A percentile compares a stretch with the other conserved stretches of the same genome.
These are phyloP conservation scores for Grifola frondosa DNA, from an alignment of 1,284 basidiomycete species.

Conservation along the genomic window DNA sequence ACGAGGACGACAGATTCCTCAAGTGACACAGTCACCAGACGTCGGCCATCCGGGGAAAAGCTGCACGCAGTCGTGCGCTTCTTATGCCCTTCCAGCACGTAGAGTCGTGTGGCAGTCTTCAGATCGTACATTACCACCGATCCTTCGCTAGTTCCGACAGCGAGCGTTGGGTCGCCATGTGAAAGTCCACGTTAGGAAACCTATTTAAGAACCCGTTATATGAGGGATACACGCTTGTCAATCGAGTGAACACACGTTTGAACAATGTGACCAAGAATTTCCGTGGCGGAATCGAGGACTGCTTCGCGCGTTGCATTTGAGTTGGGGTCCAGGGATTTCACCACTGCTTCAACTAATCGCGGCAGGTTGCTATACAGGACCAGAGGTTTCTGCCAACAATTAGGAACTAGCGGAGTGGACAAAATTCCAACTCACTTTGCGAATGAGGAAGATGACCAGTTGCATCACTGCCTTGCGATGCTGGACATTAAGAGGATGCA, in stretches of 20 bases:
- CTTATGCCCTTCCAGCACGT: conserved; percentile 91
- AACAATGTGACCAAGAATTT: conserved; percentile 89
- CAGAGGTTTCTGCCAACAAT: conserved; percentile 64
- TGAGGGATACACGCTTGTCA: background rate
- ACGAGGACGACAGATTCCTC: conserved; percentile 81
- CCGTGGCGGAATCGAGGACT: conserved; percentile 87
- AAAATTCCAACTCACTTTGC: conserved; percentile 59
- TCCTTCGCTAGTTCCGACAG: conserved; percentile 93
- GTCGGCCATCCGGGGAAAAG: conserved; percentile 90
- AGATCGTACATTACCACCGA: conserved; percentile 96
- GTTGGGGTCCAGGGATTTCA: conserved; percentile 95
- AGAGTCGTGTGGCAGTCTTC: conserved; percentile 92
- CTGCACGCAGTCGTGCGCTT: conserved; percentile 77
- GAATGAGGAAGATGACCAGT: conserved; percentile 90
- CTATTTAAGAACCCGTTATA: conserved; percentile 39
- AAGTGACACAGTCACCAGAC: conserved; percentile 85
- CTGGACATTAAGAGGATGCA: conserved; percentile 76
- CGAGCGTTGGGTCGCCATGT: conserved; percentile 84
- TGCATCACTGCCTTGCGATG: conserved; percentile 90
- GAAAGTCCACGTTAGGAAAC: conserved; percentile 92
- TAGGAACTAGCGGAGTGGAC: background rate
- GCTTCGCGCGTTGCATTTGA: conserved; percentile 81
- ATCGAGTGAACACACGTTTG: conserved; percentile 64
- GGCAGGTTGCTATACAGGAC: conserved; percentile 87
- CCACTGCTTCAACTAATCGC: conserved; percentile 90